A percentile compares a stretch with the other conserved stretches of the same genome.
Evolutionary conservation across 2,329 filamentous ascomycete genomes (phyloP).

Genomic region (Ustilaginoidea virens): DNA sequence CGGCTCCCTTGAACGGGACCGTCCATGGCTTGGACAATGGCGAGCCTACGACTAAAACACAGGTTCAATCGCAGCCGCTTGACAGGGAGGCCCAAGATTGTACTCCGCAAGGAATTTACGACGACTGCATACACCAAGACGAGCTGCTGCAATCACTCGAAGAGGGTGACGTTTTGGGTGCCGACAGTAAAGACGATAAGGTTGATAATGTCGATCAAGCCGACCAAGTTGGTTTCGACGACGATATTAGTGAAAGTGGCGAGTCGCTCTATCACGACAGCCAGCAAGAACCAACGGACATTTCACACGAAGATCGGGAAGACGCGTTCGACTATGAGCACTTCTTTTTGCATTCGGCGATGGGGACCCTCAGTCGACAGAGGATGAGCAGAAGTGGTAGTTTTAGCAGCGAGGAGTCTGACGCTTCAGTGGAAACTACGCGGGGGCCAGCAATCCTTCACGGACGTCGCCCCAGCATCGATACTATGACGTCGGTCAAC

Average conservation of each 20-base stretch:
- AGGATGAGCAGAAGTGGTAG: conserved; percentile 19
- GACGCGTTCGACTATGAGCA: conserved; percentile 96
- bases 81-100: conserved; percentile 1
- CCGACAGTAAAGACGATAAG: conserved; percentile 2
- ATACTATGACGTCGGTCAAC: conserved; percentile 34
- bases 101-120: no score
- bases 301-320: conserved; percentile 81
- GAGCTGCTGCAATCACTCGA: not conserved
- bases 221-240: conserved; percentile 3
- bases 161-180: not conserved
- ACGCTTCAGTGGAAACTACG: conserved; percentile 46
- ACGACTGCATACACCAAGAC: not conserved
- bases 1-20: not conserved
- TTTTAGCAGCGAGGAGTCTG: conserved; percentile 39
- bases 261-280: conserved; percentile 49
- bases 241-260: conserved; percentile 43
- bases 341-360: conserved; percentile 85
- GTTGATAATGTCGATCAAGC: conserved; percentile 8
- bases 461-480: conserved; percentile 28
- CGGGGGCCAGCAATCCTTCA: conserved; percentile 24
- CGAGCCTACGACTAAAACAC: conserved; percentile 1
- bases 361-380: conserved; percentile 54
- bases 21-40: not conserved
- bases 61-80: not conserved
- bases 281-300: conserved; percentile 30